Base-by-base conservation (phyloP, 2,329 filamentous ascomycete species). In the Emergomyces africanus region DNA sequence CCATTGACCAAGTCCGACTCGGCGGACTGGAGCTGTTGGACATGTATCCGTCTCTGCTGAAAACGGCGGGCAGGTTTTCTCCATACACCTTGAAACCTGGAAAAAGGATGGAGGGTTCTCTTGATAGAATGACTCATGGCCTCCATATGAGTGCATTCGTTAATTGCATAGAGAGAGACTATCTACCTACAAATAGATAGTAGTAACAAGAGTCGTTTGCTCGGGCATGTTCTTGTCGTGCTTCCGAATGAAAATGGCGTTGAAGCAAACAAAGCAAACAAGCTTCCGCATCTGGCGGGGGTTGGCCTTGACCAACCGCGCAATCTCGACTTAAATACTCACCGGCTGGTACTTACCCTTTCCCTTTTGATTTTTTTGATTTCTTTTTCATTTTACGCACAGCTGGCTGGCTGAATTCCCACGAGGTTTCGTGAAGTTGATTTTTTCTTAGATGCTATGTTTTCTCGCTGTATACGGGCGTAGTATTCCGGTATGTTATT, bases 11-110 rank as follows among this genome's bases (percentile, higher is more conserved):
- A 66, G 57, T 64, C 67, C 50, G 70, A 68, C 57, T 74, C 69
- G 53, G 69, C 72, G 57, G 73, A 70, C 3, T 74, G 71, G 46
- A 75, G 71, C 41, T 75, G 71, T 65, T 75, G 75, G 66, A 78
- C 73, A 61, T 76, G 74, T 57, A 77, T 67, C 62, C 67, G 70
- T 70, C 72, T 72, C 59, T 71, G 63, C 60, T 66, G 57, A 54
- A 61, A 61, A 46, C 59, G 58, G 65, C 64, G 59, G 66, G 67
- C 53, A 63, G 61, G 58, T 60, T 55, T 39, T 48, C n/a, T 25
- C 55, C 55, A 49, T 39, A 49, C 66, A 66, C 68, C 67, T 65
- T 66, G 64, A 54, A 69, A 69, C 66, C 68, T 70, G 61, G 68
- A 68, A 58, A 72, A 61, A 64, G 68, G 63, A 66, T 67, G 66